Base-by-base conservation (phyloP, 2,329 filamentous ascomycete genomes). In the Clarireedia sp. region DNA sequence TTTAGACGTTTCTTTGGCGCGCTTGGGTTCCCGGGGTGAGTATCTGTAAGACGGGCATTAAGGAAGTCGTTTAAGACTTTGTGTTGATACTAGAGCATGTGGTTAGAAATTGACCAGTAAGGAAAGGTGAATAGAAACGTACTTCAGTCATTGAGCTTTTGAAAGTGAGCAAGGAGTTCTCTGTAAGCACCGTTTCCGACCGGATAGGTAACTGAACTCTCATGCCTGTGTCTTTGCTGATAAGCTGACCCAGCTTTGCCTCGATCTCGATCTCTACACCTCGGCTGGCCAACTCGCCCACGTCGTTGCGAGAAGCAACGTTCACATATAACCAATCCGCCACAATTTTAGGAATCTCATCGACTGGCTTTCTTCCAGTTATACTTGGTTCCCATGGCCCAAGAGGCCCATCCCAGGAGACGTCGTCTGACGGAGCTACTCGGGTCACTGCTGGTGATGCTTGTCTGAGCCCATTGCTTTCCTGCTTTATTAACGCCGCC, bases 131-230 rank as follows among this genome's bases (percentile, higher is more conserved):
- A 3, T 23, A 16, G 23, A n/a, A 40, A 72, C 80, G 70, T 74
- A 94, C 89, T 74, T 90, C 83, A 4, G 87, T 91, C 92, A 97
- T 96, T 59, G 84, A 89, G 67, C 90, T 96, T 64, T 85, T 82
- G 66, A 97, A 99, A 0, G 78, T 78, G 29, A 87, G 77, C 45
- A 81, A 78, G 33, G 77, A 75, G 23, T 77, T 79, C 33, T 82
- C 78, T 47, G 76, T 75, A 19, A 95, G 71, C 6, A 95, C 74
- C 48, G 82, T 86, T 68, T 94, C 87, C 0, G 88, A 85, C 21
- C 78, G 70, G 4, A 94, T 77, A 5, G 82, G 81, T 9, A 91
- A 72, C 9, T 79, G 74, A 24, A 91, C 74, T n/a, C 89, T 80
- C 47, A 84, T 77, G 55, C 86, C 81, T 6, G 82, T 87, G 58